Evolutionary conservation across 2,329 filamentous ascomycete genomes (phyloP), one percentile per base, ranked within the genome.

Genomic region (Microdochium nivale): DNA sequence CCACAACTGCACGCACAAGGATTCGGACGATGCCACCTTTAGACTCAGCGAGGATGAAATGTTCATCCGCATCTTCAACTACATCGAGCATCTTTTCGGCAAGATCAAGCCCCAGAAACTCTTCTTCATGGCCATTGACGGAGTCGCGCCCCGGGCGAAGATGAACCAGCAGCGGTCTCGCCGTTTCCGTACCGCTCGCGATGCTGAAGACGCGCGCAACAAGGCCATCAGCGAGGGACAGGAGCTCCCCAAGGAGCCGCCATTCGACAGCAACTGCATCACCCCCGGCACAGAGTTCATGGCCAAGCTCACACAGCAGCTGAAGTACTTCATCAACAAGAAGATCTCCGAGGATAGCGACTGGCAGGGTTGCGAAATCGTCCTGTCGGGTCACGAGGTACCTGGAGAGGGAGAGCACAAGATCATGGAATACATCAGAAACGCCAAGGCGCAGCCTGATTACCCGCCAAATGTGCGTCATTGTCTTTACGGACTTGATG

Each of bases 1-100:
- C 64, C 92, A 99, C 72, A 99, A 99, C 70, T 99, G 94, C 70
- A 99, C 94, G 52, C 94, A 99, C 73, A 96, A 94, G 65, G 92
- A 99, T 71, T 86, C 89, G 24, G 91, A 95, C 65, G 91, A 92
- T 66, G 84, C 90, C 3, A 90, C 89, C 1, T 95, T 95, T 64
- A 90, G 94, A 51, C 85, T 97, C 71, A 92, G 87, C 52, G 95
- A 99, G 69, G 92, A 99, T 68, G 89, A 96, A 70, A 99, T 99
- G 94, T 99, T 99, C 67, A 96, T 99, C 60, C 88, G 90, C 53
- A 99, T 99, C 63, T 99, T 99, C 81, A 97, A 97, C 72, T 99
- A 99, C 69, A 99, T 99, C 59, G 94, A 99, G 70, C 94, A 99
- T 73, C 72, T 99, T 50, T 99, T 95, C 69, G 91, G 92, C 61